Evolutionary conservation across 2,329 filamentous ascomycete species (phyloP).

Genomic region (Erysiphe pulchra): DNA sequence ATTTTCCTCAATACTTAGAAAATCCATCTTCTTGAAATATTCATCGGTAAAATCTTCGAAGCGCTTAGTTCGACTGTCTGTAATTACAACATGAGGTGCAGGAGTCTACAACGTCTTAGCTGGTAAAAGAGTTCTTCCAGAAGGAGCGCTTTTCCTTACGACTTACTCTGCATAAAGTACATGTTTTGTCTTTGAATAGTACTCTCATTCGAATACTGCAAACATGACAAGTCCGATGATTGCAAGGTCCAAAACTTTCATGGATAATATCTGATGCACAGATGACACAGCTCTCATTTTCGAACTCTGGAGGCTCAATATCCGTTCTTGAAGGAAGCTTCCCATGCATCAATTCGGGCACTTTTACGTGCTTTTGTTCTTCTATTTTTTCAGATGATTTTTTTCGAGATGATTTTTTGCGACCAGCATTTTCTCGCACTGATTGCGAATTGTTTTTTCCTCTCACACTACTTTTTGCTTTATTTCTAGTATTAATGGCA

Average conservation of each 20-base stretch:
- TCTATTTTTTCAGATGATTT: not conserved
- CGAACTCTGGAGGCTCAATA: conserved; percentile 19
- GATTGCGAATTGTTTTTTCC: not conserved
- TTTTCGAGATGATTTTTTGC: not conserved
- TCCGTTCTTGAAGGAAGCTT: conserved; percentile 2
- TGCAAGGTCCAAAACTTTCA: conserved; percentile 75
- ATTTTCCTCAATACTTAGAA: conserved; percentile 56
- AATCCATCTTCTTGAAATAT: conserved; percentile 24
- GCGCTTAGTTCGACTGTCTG: conserved; percentile 54
- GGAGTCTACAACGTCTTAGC: conserved; percentile 24
- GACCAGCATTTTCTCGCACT: not conserved
- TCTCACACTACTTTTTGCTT: not conserved
- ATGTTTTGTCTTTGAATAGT: conserved; percentile 87
- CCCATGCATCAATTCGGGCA: too few relatives aligned
- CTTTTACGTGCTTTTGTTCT: not conserved
- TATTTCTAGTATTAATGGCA: not conserved
- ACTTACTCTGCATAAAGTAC: conserved; percentile 77
- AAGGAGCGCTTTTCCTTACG: not conserved
- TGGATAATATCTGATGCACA: conserved; percentile 79
- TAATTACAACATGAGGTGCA: conserved; percentile 74
- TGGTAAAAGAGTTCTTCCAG: not conserved
- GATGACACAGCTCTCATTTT: conserved; percentile 85
- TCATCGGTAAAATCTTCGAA: conserved; percentile 55
- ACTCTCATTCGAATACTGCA: conserved; percentile 78
- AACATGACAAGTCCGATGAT: conserved; percentile 91